Evolutionary conservation across 805 yeast species (phyloP), one percentile per base, ranked within the genome.

Genomic region (Candida boleticola): DNA sequence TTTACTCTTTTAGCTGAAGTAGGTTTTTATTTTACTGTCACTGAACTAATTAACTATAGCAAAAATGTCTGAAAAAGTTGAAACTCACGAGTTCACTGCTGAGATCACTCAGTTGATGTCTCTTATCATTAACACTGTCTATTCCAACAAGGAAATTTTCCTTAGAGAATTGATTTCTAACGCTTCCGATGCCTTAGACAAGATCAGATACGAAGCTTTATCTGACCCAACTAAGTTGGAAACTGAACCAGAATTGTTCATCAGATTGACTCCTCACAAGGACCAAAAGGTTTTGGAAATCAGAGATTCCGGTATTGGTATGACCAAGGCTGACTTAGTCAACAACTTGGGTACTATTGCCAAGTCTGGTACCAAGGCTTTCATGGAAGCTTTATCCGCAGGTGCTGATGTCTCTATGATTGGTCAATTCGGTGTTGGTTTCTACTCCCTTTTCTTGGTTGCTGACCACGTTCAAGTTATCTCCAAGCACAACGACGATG

Each of bases 361-460:
- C 66, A 93, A 93, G 77, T 93, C 99, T 54, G 99, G 99, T 77
- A 93, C 99, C 60, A 93, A 93, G 79, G 89, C 96, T 58, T 93
- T 93, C 73, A 93, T 93, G 99, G 99, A 93, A 77, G 99, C 99
- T 55, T 80, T 95, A 54, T 85, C 96, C 54, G 98, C 97, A 53
- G 99, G 99, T 76, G 99, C 99, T 49, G 99, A 93, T 71, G 97
- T 93, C 50, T 90, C 98, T 52, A 93, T 93, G 99, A 93, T 93
- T 76, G 99, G 99, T 82, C 99, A 93, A 78, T 93, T 93, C 79
- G 99, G 99, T 89, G 99, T 93, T 60, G 99, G 99, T 83, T 93
- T 93, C 92, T 93, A 93, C 85, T 93, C 99, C 42, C 79, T 92
- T 56, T 93, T 93, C 87, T 82, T 93, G 77, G 99, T 93, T 66